phyloP scores from a whole-genome alignment of 2,329 filamentous ascomycete species.

The Fusarium globosum region DNA sequence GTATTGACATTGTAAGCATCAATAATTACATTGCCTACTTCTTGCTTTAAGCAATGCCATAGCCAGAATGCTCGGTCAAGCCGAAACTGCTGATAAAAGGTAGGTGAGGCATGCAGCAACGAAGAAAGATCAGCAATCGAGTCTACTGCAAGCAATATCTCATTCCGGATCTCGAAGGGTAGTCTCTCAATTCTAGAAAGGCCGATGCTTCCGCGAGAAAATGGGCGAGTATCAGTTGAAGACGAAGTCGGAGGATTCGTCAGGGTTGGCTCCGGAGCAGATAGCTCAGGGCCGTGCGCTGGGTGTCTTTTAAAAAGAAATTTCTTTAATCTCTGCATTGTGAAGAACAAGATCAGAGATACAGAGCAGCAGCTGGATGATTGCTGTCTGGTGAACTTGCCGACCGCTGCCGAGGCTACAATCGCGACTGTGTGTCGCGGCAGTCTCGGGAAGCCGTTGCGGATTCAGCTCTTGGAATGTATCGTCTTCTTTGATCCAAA shows the following conservation, averaged over 20 bases:
- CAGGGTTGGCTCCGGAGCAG: no score
- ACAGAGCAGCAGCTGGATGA: background rate
- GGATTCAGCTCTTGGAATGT: background rate
- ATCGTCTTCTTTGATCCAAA: background rate
- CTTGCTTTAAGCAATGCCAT: background rate
- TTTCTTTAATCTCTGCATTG: background rate
- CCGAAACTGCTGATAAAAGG: background rate
- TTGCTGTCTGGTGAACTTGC: background rate
- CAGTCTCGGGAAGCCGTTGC: background rate
- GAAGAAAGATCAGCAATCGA: background rate
- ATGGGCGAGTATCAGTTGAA: no score
- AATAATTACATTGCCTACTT: background rate
- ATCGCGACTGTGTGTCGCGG: background rate
- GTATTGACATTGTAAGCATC: background rate
- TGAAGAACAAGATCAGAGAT: background rate
- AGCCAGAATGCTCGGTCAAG: background rate
- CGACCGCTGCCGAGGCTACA: background rate
- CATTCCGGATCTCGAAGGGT: background rate
- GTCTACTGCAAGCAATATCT: background rate
- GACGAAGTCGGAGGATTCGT: no score
- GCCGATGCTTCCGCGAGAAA: no score
- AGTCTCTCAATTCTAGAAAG: background rate
- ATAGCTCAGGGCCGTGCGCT: no score
- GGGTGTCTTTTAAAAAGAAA: no score
- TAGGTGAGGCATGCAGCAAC: background rate